These are phyloP conservation scores for Incumbomyces lentus DNA, from an alignment of 2,329 filamentous ascomycete genomes.

Conservation along the genomic window DNA sequence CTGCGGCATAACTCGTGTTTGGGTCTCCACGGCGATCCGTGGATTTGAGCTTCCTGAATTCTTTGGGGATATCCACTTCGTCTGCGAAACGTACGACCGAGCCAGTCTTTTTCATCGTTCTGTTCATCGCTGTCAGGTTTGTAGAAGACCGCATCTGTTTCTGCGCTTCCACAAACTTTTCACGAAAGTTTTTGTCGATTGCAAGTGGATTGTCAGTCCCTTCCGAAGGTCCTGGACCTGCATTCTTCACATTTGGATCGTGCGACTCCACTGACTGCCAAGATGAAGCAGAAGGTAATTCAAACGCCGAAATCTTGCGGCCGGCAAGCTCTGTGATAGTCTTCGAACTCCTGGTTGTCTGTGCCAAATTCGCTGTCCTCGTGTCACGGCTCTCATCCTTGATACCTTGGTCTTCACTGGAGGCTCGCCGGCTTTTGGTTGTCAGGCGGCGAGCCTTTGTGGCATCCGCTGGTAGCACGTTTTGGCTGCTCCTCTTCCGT, in stretches of 20 bases:
- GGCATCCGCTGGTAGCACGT: not conserved
- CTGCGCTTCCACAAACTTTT: slow-evolving; percentile 27
- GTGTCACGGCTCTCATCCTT: not conserved
- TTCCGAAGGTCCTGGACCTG: slow-evolving; percentile 9
- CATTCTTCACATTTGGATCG: slow-evolving; percentile 3
- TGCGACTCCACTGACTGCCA: slow-evolving; percentile 19
- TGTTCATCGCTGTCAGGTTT: slow-evolving; percentile 13
- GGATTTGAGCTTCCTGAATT: slow-evolving; percentile 13
- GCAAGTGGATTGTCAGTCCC: slow-evolving; percentile 20
- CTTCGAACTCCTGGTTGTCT: not conserved
- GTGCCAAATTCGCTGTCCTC: not conserved
- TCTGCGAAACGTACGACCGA: slow-evolving; percentile 19
- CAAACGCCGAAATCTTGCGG: slow-evolving; percentile 11
- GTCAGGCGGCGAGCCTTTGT: not conserved
- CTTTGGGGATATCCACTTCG: slow-evolving; percentile 10
- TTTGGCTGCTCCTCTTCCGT: slow-evolving; percentile 5
- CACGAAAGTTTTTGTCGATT: slow-evolving; percentile 29
- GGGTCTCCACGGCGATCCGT: not conserved
- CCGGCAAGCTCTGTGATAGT: not conserved
- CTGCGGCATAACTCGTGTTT: not conserved
- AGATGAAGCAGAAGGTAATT: slow-evolving; percentile 17
- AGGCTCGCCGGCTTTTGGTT: slow-evolving; percentile 1
- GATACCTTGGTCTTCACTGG: not conserved
- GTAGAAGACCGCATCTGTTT: slow-evolving; percentile 14
- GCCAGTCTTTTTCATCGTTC: slow-evolving; percentile 13